A percentile compares a stretch with the other conserved stretches of the same genome.
Evolutionary conservation across 164 flowering plant genomes (phyloP).

Genomic region (Umbellularia californica): DNA sequence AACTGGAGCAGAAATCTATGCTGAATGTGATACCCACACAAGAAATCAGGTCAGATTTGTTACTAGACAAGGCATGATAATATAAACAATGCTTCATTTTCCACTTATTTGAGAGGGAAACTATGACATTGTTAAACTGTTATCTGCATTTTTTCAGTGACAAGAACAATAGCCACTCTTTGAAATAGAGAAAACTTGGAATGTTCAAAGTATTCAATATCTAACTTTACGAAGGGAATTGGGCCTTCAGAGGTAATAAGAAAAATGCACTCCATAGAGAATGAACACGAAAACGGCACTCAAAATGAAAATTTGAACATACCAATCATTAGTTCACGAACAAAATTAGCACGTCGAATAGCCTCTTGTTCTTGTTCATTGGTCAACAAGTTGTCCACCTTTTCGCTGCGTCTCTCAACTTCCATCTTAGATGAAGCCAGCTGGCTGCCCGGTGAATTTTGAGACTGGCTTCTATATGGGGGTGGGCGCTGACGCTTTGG

Average conservation of each 20-base stretch:
- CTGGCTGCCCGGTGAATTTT: slow-evolving; percentile 22
- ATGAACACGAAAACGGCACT: too few species aligned
- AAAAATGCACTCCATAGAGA: too few species aligned
- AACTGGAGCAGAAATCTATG: background rate
- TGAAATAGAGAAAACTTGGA: too few species aligned
- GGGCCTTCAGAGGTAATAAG: background rate
- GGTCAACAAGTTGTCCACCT: slow-evolving; percentile 10
- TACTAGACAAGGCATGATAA: too few species aligned
- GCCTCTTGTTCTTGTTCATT: slow-evolving; percentile 70
- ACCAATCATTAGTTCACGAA: slow-evolving; percentile 91
- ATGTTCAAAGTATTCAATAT: too few species aligned
- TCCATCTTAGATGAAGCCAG: slow-evolving; percentile 33
- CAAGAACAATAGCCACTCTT: too few species aligned
- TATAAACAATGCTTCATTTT: background rate
- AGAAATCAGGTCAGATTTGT: too few species aligned
- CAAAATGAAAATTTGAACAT: slow-evolving; percentile 4
- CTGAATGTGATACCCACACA: too few species aligned
- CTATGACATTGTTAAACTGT: background rate
- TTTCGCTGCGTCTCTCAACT: slow-evolving; percentile 15
- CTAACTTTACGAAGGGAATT: background rate
- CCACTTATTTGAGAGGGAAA: background rate
- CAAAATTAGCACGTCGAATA: slow-evolving; percentile 76
- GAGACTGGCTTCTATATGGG: slow-evolving; percentile 23
- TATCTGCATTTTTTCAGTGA: too few species aligned
- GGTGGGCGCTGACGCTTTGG: slow-evolving; percentile 67